These are phyloP conservation scores for Haplosporangium sp. DNA, from an alignment of 371 early-diverging fungal genomes.

Conservation along the genomic window DNA sequence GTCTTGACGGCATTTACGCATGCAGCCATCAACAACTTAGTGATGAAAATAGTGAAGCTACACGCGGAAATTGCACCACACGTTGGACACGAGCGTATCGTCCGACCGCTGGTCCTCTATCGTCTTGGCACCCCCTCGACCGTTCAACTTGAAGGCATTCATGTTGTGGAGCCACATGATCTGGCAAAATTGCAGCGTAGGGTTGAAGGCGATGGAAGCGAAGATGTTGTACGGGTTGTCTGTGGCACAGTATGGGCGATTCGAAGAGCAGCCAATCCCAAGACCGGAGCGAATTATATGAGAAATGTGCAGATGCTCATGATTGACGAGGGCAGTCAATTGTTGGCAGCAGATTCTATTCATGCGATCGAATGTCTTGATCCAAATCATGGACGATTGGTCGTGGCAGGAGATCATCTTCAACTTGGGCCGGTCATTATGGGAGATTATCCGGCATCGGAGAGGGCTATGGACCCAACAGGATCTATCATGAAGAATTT, in stretches of 20 bases:
- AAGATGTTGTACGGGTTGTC: constrained; percentile 51
- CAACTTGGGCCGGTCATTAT: constrained; percentile 69
- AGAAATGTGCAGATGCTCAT: constrained; percentile 60
- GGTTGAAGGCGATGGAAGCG: constrained; percentile 4
- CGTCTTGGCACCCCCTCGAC: constrained; percentile 24
- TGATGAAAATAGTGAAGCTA: constrained; percentile 57
- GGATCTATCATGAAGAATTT: constrained; percentile 69
- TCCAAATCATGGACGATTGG: constrained; percentile 55
- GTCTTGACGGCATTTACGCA: constrained; percentile 69
- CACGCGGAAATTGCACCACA: constrained; percentile 41
- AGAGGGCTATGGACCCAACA: constrained; percentile 56
- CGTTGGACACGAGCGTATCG: constrained; percentile 13
- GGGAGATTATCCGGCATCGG: constrained; percentile 58
- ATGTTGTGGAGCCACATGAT: constrained; percentile 12
- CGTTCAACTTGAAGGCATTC: constrained; percentile 5
- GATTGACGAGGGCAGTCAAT: constrained; percentile 68
- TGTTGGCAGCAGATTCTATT: constrained; percentile 62
- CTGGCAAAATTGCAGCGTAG: constrained; percentile 11
- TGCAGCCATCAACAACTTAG: constrained; percentile 62
- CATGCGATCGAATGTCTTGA: constrained; percentile 61
- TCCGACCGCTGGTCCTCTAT: constrained; percentile 29
- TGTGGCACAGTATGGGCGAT: constrained; percentile 71
- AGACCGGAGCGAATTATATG: constrained; percentile 48
- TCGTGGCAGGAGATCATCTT: constrained; percentile 72
- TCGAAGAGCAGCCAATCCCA: constrained; percentile 55